Conservation (phyloP, 768 basidiomycete genomes). For the Boletus sp. region DNA sequence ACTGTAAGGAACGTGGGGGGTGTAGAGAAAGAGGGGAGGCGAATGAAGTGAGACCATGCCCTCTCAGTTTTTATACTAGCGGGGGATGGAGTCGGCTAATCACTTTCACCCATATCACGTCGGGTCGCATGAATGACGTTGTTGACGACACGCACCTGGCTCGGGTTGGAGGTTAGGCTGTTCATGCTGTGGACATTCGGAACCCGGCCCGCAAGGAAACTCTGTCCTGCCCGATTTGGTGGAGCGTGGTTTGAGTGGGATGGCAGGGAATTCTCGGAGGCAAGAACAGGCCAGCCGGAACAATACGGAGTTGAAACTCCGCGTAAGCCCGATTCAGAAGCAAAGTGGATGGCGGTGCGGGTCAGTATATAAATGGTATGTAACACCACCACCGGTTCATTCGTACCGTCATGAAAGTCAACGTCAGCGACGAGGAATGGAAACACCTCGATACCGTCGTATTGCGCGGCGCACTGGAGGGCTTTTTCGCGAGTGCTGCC, state of each 20-base stretch:
- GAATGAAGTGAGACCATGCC: not conserved
- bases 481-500: conserved; percentile 42
- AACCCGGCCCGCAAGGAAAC: not conserved
- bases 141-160: not conserved
- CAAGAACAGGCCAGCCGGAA: not conserved
- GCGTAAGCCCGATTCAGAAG: not conserved
- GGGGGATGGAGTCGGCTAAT: conserved; percentile 5
- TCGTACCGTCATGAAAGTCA: conserved; percentile 26
- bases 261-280: not conserved
- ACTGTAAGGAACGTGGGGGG: not conserved
- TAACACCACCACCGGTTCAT: not conserved
- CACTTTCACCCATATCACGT: conserved; percentile 5
- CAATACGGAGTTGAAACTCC: not conserved
- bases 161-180: not conserved
- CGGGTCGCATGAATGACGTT: not conserved
- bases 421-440: conserved; percentile 44
- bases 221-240: not conserved
- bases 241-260: too few relatives aligned
- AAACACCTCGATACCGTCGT: conserved; percentile 53
- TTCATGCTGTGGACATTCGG: not conserved
- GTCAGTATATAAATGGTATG: not conserved
- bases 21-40: not conserved
- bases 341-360: too few relatives aligned
- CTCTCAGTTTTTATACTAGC: conserved; percentile 6
- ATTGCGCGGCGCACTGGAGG: conserved; percentile 61